A percentile compares a stretch with the other conserved stretches of the same genome.
These are phyloP conservation scores for Volutella citrinella DNA, from an alignment of 2,329 filamentous ascomycete species.

Conservation along the genomic window DNA sequence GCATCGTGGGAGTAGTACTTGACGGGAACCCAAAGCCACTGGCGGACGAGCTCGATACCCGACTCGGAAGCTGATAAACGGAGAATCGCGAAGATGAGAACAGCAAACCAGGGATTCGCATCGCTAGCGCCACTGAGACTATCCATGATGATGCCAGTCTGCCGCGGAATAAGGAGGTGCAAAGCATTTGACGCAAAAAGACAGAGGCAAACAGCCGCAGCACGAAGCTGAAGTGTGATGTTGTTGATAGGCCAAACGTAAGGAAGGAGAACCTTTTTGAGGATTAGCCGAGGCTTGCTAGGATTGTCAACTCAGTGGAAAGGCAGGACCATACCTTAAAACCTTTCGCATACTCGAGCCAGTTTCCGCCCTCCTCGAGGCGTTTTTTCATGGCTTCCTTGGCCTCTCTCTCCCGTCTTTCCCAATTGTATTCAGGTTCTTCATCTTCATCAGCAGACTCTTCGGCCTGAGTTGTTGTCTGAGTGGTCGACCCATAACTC, in stretches of 20 bases:
- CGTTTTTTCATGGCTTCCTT: conserved; percentile 63
- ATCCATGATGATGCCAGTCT: conserved; percentile 77
- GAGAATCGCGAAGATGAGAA: conserved; percentile 49
- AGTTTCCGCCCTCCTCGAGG: conserved; percentile 71
- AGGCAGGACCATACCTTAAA: conserved; percentile 64
- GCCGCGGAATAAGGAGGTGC: conserved; percentile 75
- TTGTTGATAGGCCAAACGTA: conserved; percentile 75
- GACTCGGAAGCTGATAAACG: conserved; percentile 53
- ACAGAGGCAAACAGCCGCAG: conserved; percentile 64
- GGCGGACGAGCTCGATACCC: conserved; percentile 50
- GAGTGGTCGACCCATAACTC: conserved; percentile 41
- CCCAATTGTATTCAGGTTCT: conserved; percentile 52
- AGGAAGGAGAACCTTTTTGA: conserved; percentile 64
- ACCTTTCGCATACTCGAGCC: conserved; percentile 72
- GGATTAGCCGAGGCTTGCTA: background rate
- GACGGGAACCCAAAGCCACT: conserved; percentile 57
- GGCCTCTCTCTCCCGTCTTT: conserved; percentile 48
- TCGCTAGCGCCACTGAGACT: conserved; percentile 52
- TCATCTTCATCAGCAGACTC: conserved; percentile 37
- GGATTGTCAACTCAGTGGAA: no score
- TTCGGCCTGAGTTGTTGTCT: conserved; percentile 29
- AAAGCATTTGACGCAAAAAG: conserved; percentile 69
- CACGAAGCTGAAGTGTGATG: conserved; percentile 63
- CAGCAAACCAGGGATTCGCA: conserved; percentile 50
- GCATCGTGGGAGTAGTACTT: conserved; percentile 55